Evolutionary conservation across 1,139 yeast genomes (phyloP), one percentile per base, ranked within the genome.

Genomic region (Kluyveromyces sp.): DNA sequence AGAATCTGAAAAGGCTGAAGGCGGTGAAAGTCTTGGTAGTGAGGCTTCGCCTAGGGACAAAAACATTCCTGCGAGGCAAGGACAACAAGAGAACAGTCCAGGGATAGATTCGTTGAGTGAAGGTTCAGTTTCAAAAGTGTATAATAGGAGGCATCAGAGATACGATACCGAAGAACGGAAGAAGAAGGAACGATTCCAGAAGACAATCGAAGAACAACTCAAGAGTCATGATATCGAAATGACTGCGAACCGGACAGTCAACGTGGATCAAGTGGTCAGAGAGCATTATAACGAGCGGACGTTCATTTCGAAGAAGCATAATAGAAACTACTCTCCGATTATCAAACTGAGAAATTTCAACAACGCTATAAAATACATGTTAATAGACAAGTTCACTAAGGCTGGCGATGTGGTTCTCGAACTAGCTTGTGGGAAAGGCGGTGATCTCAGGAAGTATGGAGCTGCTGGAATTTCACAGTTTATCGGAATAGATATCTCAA

Each of bases 341-440:
- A 81, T 84, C 64, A 83, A 84, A 57, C 70, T 94, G 49, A 72
- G 96, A 48, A 83, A 84, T 54, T 94, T 88, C 71, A 94, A 92
- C 63, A 94, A 92, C 60, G 86, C 92, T 51, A 83, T 92, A 58
- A 92, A 92, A 63, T 84, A 86, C 56, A 84, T 88, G 55, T 67
- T 92, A n/a, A 77, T 92, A 44, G 82, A 83, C 43, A 81, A 81
- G 52, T 80, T 72, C 63, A 78, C 81, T 42, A 67, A 65, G 19
- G 69, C 69, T 7, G 69, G 72, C 2, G 76, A 75, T 29, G 70
- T 73, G 13, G 86, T 84, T 1, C 68, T 92, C 33, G 99, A 92
- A 58, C 65, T 92, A 44, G 96, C 96, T 18, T 92, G 98, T 65
- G 99, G 99, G 13, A 94, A 92, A 63, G 99, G 99, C 38, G 99